phyloP scores from a whole-genome alignment of 805 yeast species.

The Cyberlindnera veronae region DNA sequence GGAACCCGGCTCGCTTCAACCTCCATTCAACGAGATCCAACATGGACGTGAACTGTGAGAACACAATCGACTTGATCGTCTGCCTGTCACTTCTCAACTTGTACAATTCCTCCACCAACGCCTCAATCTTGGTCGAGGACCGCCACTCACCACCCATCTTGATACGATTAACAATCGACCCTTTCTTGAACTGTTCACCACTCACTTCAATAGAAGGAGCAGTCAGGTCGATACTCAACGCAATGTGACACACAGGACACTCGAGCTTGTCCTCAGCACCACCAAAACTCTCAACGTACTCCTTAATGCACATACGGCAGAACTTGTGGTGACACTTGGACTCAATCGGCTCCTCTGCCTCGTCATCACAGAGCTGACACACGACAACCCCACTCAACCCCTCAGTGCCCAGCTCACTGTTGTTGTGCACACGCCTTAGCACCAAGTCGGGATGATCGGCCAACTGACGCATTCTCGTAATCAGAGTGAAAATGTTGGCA shows the following conservation, averaged over 20 bases:
- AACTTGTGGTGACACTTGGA: constrained; percentile 92
- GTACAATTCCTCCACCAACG: constrained; percentile 88
- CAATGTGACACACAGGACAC: constrained; percentile 97
- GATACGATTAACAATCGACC: constrained; percentile 80
- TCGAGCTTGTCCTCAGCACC: constrained; percentile 58
- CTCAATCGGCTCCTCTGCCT: constrained; percentile 96
- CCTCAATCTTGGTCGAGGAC: constrained; percentile 95
- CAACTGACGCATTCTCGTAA: constrained; percentile 95
- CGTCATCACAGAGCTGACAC: constrained; percentile 94
- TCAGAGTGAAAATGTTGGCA: constrained; percentile 93
- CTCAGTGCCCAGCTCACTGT: constrained; percentile 30
- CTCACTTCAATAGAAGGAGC: constrained; percentile 79
- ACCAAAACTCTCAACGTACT: constrained; percentile 78
- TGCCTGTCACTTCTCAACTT: constrained; percentile 78
- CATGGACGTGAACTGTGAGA: constrained; percentile 97
- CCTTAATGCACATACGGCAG: constrained; percentile 88
- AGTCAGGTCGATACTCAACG: constrained; percentile 81
- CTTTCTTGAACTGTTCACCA: constrained; percentile 51
- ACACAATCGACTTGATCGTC: constrained; percentile 93
- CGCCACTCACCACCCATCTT: constrained; percentile 87
- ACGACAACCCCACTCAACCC: constrained; percentile 49
- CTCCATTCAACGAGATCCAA: constrained; percentile 96
- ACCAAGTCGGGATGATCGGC: constrained; percentile 99
- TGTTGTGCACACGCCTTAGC: constrained; percentile 57
- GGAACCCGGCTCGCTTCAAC: constrained; percentile 88